Base-by-base conservation (phyloP, 78 protist species). In the Dictyostelium brefeldianum region DNA sequence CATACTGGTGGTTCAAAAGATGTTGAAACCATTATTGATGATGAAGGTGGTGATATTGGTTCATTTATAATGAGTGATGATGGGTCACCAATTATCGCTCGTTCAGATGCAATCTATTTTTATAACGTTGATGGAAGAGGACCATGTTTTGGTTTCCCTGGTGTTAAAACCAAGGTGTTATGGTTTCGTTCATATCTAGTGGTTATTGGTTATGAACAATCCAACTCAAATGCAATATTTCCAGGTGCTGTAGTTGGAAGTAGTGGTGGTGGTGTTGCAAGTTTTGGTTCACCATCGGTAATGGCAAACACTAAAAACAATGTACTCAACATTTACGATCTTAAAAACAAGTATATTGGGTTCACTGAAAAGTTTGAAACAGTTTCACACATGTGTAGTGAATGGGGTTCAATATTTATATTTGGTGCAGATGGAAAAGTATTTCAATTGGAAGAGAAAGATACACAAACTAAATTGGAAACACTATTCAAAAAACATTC, bases 401-500 rank as follows among this genome's bases (percentile, higher is more conserved):
- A 98, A 53, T 97, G 99, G 99, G 97, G 97, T 69, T 17, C 71
- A 4, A 25, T 98, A 59, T 97, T 91, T 64, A 89, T 97, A 46
- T 75, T 98, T 36, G 93, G 97, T 17, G 9, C 48, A 0, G 95
- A 96, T 31, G 56, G 83, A 11, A 59, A 81, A 43, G 46, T 98
- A n/a, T 74, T 22, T 51, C 96, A 94, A 51, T 71, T 98, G 48
- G 96, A 78, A 5, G 99, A 98, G 77, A 95, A 96, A 54, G 99
- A 98, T 90, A 94, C 97, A 29, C 99, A 97, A 81, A 95, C 99
- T 65, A 98, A 98, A 75, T 75, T 99, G 22, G 99, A 99, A 48
- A 87, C 96, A 17, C 96, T 99, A 4, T 99, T 97, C 89, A 73
- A 79, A 77, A 98, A 98, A 90, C 94, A 96, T 50, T 73, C 93